These are phyloP conservation scores for Durotheca rogersii DNA, from an alignment of 495 filamentous ascomycete genomes.

Conservation along the genomic window DNA sequence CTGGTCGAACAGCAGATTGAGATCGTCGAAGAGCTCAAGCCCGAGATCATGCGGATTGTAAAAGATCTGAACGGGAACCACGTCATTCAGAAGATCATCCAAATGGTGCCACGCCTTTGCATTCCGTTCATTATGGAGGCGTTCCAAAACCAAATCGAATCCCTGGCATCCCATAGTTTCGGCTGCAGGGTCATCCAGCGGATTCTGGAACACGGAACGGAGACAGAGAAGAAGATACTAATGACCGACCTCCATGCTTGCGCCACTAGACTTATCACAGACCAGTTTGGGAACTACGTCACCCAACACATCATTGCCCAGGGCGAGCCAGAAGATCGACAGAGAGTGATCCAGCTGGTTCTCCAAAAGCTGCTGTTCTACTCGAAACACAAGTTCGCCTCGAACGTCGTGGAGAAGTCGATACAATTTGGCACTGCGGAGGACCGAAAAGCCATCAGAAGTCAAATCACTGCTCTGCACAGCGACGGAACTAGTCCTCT, in stretches of 20 bases:
- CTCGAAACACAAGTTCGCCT: slow-evolving; percentile 95
- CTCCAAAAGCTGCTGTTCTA: slow-evolving; percentile 67
- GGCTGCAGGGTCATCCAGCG: slow-evolving; percentile 94
- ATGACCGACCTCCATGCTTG: slow-evolving; percentile 77
- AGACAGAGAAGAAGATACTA: slow-evolving; percentile 66
- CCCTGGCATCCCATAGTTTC: slow-evolving; percentile 77
- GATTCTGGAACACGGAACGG: slow-evolving; percentile 82
- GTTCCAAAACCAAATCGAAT: slow-evolving; percentile 76
- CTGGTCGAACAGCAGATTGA: slow-evolving; percentile 85
- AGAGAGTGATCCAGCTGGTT: slow-evolving; percentile 70
- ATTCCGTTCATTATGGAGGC: slow-evolving; percentile 88
- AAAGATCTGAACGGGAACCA: slow-evolving; percentile 95
- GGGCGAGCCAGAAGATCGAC: slow-evolving; percentile 73
- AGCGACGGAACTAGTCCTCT: slow-evolving; percentile 68
- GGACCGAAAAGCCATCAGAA: slow-evolving; percentile 71
- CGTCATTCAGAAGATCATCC: slow-evolving; percentile 93
- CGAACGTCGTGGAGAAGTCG: slow-evolving; percentile 96
- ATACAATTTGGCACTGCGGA: slow-evolving; percentile 70
- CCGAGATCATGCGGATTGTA: slow-evolving; percentile 76
- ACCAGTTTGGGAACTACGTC: slow-evolving; percentile 97
- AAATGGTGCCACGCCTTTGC: slow-evolving; percentile 76
- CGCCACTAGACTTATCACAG: slow-evolving; percentile 70
- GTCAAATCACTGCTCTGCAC: slow-evolving; percentile 58
- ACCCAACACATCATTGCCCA: slow-evolving; percentile 90
- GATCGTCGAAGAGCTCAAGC: slow-evolving; percentile 79